Evolutionary conservation across 2,329 filamentous ascomycete species (phyloP).

Genomic region (Curvularia lunata): DNA sequence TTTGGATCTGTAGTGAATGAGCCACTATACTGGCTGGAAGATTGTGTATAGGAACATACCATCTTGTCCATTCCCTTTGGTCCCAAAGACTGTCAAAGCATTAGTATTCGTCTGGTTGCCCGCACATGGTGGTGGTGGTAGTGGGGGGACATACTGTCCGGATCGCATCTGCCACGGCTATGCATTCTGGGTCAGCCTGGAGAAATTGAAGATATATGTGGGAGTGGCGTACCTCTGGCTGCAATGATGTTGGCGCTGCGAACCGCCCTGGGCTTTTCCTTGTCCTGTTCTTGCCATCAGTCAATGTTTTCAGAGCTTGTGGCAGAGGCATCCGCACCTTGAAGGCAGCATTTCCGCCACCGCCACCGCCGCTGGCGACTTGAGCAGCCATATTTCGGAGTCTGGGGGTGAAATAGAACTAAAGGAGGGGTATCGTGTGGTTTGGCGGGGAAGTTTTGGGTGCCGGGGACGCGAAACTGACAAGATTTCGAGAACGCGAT

Average conservation of each 20-base stretch:
- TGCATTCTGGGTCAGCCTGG: conserved; percentile 29
- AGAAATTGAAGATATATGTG: conserved; percentile 24
- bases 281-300: conserved; percentile 64
- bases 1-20: conserved; percentile 71
- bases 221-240: conserved; percentile 74
- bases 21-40: not conserved
- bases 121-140: conserved; percentile 19
- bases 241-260: conserved; percentile 96
- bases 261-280: conserved; percentile 98
- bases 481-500: conserved; percentile 36
- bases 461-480: conserved; percentile 33
- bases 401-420: conserved; percentile 6
- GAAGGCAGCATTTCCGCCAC: conserved; percentile 68
- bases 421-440: conserved; percentile 32
- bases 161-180: conserved; percentile 96
- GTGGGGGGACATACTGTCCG: conserved; percentile 67
- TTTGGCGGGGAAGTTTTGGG: conserved; percentile 29
- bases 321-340: conserved; percentile 55
- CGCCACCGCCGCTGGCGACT: conserved; percentile 47
- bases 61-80: conserved; percentile 99
- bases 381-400: conserved; percentile 43
- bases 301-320: conserved; percentile 36
- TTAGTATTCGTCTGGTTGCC: conserved; percentile 33
- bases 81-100: conserved; percentile 71
- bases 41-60: conserved; percentile 53